These are phyloP conservation scores for Diaporthe vaccinii DNA, from an alignment of 2,329 filamentous ascomycete species.

Conservation along the genomic window DNA sequence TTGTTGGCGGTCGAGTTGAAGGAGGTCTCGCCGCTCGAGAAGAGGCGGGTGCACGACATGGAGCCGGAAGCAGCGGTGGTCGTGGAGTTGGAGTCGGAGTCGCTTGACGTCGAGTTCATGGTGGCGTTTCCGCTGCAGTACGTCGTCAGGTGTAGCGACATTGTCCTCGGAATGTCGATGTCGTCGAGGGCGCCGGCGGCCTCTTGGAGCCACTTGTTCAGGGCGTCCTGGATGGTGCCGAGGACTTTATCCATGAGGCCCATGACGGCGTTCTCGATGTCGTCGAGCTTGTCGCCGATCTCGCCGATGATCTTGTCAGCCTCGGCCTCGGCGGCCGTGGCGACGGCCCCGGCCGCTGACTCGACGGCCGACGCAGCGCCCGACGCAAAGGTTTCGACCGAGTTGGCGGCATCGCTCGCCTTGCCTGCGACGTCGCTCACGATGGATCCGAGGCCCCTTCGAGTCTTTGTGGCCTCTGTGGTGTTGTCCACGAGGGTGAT, in stretches of 20 bases:
- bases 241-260: slow-evolving; percentile 41
- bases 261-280: slow-evolving; percentile 35
- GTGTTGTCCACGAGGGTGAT: slow-evolving; percentile 36
- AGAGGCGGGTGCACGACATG: slow-evolving; percentile 33
- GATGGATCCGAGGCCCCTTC: slow-evolving; percentile 30
- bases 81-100: slow-evolving; percentile 5
- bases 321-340: slow-evolving; percentile 33
- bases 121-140: slow-evolving; percentile 32
- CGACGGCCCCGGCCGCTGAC: slow-evolving; percentile 32
- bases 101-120: slow-evolving; percentile 19
- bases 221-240: slow-evolving; percentile 38
- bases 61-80: background rate
- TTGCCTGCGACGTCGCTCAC: slow-evolving; percentile 19
- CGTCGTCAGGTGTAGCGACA: slow-evolving; percentile 41
- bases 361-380: slow-evolving; percentile 24
- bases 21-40: slow-evolving; percentile 29
- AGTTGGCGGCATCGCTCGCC: slow-evolving; percentile 14
- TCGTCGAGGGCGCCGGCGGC: slow-evolving; percentile 35
- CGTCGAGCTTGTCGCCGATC: slow-evolving; percentile 38
- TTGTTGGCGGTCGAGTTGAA: slow-evolving; percentile 37
- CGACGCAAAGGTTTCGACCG: slow-evolving; percentile 30
- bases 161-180: slow-evolving; percentile 32
- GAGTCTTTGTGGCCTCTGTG: slow-evolving; percentile 33
- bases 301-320: slow-evolving; percentile 39
- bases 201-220: slow-evolving; percentile 40